Evolutionary conservation across 1,284 basidiomycete genomes (phyloP), one percentile per base, ranked within the genome.

Genomic region (Rhodotorula mucilaginosa): DNA sequence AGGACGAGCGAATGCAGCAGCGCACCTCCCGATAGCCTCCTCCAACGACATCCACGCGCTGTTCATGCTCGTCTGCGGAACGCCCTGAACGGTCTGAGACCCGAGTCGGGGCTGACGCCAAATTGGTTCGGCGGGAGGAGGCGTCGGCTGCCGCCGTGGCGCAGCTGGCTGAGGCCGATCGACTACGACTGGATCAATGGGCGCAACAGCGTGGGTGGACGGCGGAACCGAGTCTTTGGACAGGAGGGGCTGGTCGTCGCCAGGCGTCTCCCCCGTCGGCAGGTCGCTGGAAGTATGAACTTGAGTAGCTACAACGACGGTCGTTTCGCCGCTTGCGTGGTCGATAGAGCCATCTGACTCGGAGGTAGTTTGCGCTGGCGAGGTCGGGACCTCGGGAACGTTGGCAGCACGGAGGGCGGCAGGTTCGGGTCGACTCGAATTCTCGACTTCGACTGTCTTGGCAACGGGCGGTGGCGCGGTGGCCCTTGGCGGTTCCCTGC

Each of bases 21-120:
- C 72, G 61, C 51, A 74, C 74, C 23, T 39, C 0, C n/a, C 48
- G 26, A 72, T 34, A 19, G 70, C 61, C 23, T 74, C 72, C 34
- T 76, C 74, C 5, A 76, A 2, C 1, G 68, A 61, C 26, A 74
- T 23, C 74, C 74, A 76, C 3, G 65, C 68, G 8, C 54, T 64
- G 21, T 60, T 69, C 68, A 76, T 65, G 46, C 64, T 64, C 57
- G 70, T 67, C 39, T 71, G 52, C 59, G 62, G 7, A 58, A 60
- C 7, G 64, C 49, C 0, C 48, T 16, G 2, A 7, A 26, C 47
- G 15, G 8, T 29, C 34, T 19, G 19, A 29, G 48, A 51, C 13
- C 21, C n/a, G 15, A 16, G 18, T 64, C 44, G 29, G 23, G 44
- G 46, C 44, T 46, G 21, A 19, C 61, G 26, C 23, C 31, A 62